Base-by-base conservation (phyloP, 2,329 filamentous ascomycete genomes). In the Botrytis deweyae region DNA sequence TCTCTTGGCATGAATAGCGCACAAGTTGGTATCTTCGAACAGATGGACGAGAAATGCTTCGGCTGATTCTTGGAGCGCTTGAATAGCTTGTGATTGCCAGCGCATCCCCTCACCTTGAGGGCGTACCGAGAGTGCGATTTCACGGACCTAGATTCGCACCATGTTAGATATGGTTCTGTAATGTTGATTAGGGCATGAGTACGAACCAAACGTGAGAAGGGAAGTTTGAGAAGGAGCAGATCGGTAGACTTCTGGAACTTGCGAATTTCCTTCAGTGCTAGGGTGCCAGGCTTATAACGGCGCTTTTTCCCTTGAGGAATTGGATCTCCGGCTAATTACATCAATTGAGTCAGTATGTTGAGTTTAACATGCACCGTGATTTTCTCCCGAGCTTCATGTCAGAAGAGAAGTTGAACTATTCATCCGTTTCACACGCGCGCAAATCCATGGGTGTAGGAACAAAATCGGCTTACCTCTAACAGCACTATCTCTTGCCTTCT, bases 1-100 rank as follows among this genome's bases (percentile, higher is more conserved):
- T 82, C 95, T 88, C 86, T 97, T 98, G 76, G 95, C 96, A 84
- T 98, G 95, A 79, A 98, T 95, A 76, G 95, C 96, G 85, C 95
- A 98, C 61, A 98, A 88, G 85, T 98, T 98, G 77, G 93, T 93
- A 84, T 97, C 94, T 82, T 98, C 95, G 81, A 98, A 98, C n/a
- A 98, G 86, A 81, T 97, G 95, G 74, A 98, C 93, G 78, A 98
- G 88, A 84, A 97, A 98, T 8, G 95, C 95, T 85, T 98, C 95
- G n/a, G 95, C 90, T 22, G 95, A 94, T 86, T 98, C 95, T 84
- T 98, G 95, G 4, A 98, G 87, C 20, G 95, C 95, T 80, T 93
- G 90, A 80, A 98, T 96, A 70, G 96, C 95, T 80, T 97, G 95
- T 72, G 93, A 97, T 85, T 98, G 96, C 95, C 96, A 99, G 78